Percentiles rank a stretch among this genome's conserved stretches.
Evolutionary conservation across 2,329 filamentous ascomycete genomes (phyloP).

Genomic region (Aspergillus sp.): DNA sequence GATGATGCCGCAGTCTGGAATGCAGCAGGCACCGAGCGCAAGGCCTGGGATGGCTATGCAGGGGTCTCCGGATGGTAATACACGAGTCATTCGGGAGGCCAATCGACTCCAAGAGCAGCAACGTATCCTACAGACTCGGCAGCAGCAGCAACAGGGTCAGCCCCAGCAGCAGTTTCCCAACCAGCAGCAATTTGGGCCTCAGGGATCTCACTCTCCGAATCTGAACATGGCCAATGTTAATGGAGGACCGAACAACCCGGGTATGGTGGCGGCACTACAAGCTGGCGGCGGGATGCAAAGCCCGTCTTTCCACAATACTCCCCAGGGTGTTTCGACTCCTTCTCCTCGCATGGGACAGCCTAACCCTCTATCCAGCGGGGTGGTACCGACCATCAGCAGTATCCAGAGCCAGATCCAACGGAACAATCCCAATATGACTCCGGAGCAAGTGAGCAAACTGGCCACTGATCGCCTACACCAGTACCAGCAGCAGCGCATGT

Average conservation of each 20-base stretch:
- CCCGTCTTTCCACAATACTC: constrained; percentile 33
- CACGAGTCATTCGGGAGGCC: constrained; percentile 40
- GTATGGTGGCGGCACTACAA: constrained; percentile 38
- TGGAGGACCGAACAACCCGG: constrained; percentile 31
- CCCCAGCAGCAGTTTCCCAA: constrained; percentile 29
- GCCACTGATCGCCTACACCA: constrained; percentile 43
- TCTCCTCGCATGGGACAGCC: constrained; percentile 42
- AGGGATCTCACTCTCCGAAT: constrained; percentile 38
- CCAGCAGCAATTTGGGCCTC: constrained; percentile 32
- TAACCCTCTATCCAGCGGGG: constrained; percentile 43
- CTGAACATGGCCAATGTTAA: constrained; percentile 35
- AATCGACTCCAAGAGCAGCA: constrained; percentile 43
- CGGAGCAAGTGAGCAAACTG: constrained; percentile 46
- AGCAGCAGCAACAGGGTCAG: constrained; percentile 29
- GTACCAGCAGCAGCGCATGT: constrained; percentile 39
- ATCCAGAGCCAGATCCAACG: constrained; percentile 45
- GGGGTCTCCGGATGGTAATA: constrained; percentile 43
- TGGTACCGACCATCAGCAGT: constrained; percentile 46
- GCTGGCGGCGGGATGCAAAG: constrained; percentile 35
- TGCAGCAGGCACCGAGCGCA: constrained; percentile 39
- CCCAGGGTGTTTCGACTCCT: constrained; percentile 33
- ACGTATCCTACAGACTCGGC: constrained; percentile 51
- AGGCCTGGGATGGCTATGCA: constrained; percentile 43
- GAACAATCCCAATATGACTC: constrained; percentile 42
- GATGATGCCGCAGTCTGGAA: constrained; percentile 46